Base-by-base conservation (phyloP, 192 early-diverging fungal genomes). In the Backusella australiensis region DNA sequence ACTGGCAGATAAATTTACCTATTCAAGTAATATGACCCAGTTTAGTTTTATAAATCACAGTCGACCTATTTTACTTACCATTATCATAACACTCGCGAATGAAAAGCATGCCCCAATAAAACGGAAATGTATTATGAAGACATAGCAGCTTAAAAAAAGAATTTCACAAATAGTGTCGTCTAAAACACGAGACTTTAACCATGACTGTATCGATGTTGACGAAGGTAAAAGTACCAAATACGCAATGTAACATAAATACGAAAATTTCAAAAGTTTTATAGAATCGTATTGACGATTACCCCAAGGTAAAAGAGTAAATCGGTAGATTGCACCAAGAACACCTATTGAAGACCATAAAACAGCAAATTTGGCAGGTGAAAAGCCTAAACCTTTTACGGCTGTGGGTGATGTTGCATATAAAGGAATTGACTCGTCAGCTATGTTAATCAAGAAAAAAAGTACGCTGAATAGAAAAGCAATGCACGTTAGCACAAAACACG, bases 1-100 rank as follows among this genome's bases (percentile, higher is more conserved):
- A 3, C 82, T 74, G 11, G 87, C 85, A 1, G 89, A 87, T 56
- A 88, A 88, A 46, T 73, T 85, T 41, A 91, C 73, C 90, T 89
- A 79, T 19, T 49, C 42, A 63, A 63, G 21, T 63, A 63, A 63
- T 26, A 14, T 49, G 6, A n/a, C 17, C 5, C 19, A 21, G 46
- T 6, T 49, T 49, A 49, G 46, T n/a, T 49, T 7, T 49, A 49
- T 49, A 17, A 44, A 44, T 44, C 15, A 29, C 29, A 63, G 8
- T 26, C 8, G 23, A 26, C 26, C 26, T 63, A 2, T 26, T 4
- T 32, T 29, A 29, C 12, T 77, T 77, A 90, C 87, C 85, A 88
- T 85, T 36, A 86, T 78, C 80, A 85, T 85, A 8, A 86, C 52
- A 1, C 84, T 78, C 0, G 87, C 86, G 56, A 82, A 88, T 1